Percentiles rank a stretch among this genome's conserved stretches.
Conservation (phyloP, 805 yeast genomes). For the Lachancea sp. region DNA sequence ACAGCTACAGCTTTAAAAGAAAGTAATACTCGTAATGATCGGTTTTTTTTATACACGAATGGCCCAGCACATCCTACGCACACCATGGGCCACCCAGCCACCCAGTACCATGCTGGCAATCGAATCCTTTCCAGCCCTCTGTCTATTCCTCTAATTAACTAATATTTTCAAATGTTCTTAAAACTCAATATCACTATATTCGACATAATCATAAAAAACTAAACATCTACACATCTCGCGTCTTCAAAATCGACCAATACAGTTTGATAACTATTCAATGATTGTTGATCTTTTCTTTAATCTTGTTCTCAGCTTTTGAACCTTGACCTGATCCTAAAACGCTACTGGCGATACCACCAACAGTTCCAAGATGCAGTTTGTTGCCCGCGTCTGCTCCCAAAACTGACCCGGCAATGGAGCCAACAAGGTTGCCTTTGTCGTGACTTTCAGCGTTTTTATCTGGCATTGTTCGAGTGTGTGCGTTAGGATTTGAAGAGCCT, state of each 20-base stretch:
- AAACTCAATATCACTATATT: background rate
- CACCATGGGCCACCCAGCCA: too few relatives aligned
- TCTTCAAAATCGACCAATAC: too few relatives aligned
- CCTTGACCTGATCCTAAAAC: conserved; percentile 9
- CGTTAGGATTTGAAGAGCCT: background rate
- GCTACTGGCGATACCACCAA: conserved; percentile 10
- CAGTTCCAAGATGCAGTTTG: conserved; percentile 5
- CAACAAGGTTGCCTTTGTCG: conserved; percentile 10
- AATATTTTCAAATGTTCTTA: background rate
- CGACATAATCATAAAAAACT: background rate
- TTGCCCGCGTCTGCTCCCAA: conserved; percentile 7
- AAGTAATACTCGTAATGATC: too few relatives aligned
- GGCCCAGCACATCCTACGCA: too few relatives aligned
- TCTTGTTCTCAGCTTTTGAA: conserved; percentile 6
- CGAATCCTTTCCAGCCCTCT: too few relatives aligned
- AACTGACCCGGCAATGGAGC: conserved; percentile 9
- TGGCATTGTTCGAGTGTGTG: background rate
- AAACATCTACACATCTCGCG: background rate
- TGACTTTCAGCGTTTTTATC: conserved; percentile 7
- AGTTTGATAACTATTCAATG: background rate
- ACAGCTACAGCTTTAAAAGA: too few relatives aligned
- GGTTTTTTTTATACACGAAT: too few relatives aligned
- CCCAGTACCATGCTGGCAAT: too few relatives aligned
- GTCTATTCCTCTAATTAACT: too few relatives aligned
- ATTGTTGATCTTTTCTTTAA: conserved; percentile 5